These are phyloP conservation scores for Trametes maxima DNA, from an alignment of 768 basidiomycete species.

Conservation along the genomic window DNA sequence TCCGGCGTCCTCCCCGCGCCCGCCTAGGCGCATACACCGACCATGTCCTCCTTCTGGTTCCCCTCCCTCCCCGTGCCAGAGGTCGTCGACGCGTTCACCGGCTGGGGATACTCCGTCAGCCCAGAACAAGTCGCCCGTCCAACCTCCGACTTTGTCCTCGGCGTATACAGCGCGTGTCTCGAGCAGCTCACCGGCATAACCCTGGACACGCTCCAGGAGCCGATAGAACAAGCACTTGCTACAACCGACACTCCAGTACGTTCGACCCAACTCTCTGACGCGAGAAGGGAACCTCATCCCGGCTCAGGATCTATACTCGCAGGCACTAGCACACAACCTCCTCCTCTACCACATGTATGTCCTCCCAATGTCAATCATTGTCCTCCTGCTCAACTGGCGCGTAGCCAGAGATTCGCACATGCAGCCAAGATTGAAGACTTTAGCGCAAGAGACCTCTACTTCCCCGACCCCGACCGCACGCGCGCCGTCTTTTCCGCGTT, in stretches of 20 bases:
- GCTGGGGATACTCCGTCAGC: conserved; percentile 69
- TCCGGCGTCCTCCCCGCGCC: too few species aligned
- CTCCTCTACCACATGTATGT: conserved; percentile 71
- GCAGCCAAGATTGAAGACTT: conserved; percentile 81
- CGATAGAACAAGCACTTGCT: conserved; percentile 56
- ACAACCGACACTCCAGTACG: conserved; percentile 57
- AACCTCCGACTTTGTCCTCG: conserved; percentile 68
- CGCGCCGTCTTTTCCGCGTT: conserved; percentile 80
- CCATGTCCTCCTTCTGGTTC: conserved; percentile 49
- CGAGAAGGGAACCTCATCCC: background rate
- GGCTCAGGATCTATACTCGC: conserved; percentile 63
- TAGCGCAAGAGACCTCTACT: conserved; percentile 68
- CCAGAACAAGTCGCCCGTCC: conserved; percentile 70
- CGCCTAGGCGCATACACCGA: background rate
- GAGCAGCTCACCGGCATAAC: conserved; percentile 69
- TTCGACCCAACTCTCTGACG: background rate
- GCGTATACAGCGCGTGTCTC: conserved; percentile 70
- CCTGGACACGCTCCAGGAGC: conserved; percentile 57
- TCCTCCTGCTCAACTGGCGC: background rate
- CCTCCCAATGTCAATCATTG: background rate
- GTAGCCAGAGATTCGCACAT: conserved; percentile 67
- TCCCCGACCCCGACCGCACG: conserved; percentile 76
- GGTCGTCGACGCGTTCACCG: conserved; percentile 63
- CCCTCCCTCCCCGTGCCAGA: conserved; percentile 67
- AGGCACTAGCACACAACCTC: conserved; percentile 62